phyloP scores from a whole-genome alignment of 2,329 filamentous ascomycete genomes.

The Alternaria alternata region DNA sequence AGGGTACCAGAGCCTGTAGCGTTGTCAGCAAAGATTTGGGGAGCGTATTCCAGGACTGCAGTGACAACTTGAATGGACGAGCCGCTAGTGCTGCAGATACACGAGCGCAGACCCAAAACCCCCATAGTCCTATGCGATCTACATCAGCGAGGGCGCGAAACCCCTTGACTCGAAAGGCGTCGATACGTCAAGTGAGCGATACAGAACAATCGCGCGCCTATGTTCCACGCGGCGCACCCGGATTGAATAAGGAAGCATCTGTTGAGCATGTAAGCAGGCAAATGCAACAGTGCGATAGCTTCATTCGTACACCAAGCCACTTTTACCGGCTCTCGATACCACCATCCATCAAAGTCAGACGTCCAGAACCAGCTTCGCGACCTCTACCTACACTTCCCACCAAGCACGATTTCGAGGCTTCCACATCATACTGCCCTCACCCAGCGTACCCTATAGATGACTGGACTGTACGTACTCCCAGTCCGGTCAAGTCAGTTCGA shows the following conservation, averaged over 20 bases:
- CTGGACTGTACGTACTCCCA: conserved; percentile 40
- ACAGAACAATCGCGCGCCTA: conserved; percentile 18
- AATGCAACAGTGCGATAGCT: conserved; percentile 14
- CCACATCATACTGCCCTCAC: conserved; percentile 33
- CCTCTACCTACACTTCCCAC: conserved; percentile 28
- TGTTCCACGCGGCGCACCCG: conserved; percentile 23
- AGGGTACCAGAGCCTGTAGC: not conserved
- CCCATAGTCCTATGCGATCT: not conserved
- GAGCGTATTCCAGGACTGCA: not conserved
- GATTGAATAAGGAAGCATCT: not conserved
- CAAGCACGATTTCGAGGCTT: conserved; percentile 22
- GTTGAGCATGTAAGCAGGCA: conserved; percentile 1
- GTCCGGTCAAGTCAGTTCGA: conserved; percentile 34
- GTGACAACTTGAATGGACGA: not conserved
- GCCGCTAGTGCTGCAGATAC: not conserved
- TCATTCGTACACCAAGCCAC: conserved; percentile 7
- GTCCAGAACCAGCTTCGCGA: conserved; percentile 16
- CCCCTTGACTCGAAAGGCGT: not conserved
- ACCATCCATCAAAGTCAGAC: conserved; percentile 30
- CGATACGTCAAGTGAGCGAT: not conserved
- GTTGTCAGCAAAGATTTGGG: not conserved
- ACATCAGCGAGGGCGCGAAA: not conserved
- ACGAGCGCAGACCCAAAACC: not conserved
- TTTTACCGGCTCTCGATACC: conserved; percentile 36
- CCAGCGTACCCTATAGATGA: conserved; percentile 36